These are phyloP conservation scores for Phytophthora syringae DNA, from an alignment of 352 stramenopile species.

Conservation along the genomic window DNA sequence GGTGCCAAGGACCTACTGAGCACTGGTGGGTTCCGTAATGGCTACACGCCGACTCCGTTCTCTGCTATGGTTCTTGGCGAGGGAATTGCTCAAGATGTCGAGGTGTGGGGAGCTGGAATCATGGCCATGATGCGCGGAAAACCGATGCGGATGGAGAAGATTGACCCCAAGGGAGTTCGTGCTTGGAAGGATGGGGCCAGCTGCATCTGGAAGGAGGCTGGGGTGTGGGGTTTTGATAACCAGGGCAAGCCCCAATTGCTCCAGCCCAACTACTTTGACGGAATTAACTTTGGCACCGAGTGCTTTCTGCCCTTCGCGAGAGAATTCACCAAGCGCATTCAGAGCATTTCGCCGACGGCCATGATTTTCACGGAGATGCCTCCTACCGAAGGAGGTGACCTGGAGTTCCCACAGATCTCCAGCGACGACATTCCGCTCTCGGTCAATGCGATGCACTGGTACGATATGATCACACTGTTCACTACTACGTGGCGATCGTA, in stretches of 20 bases:
- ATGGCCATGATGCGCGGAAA: constrained; percentile 62
- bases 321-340: constrained; percentile 59
- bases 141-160: constrained; percentile 37
- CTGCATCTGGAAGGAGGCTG: constrained; percentile 82
- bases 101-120: constrained; percentile 67
- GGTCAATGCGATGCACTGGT: constrained; percentile 89
- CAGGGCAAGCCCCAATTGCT: constrained; percentile 51
- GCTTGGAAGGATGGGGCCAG: constrained; percentile 63
- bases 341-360: constrained; percentile 48
- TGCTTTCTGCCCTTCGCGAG: constrained; percentile 78
- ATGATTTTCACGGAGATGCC: constrained; percentile 85
- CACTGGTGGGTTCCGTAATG: constrained; percentile 61
- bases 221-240: constrained; percentile 61
- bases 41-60: constrained; percentile 65
- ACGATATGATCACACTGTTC: constrained; percentile 89
- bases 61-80: constrained; percentile 78
- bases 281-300: constrained; percentile 69
- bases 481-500: constrained; percentile 66
- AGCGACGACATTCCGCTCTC: constrained; percentile 51
- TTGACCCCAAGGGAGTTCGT: constrained; percentile 56
- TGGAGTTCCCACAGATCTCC: constrained; percentile 66
- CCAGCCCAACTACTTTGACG: constrained; percentile 65
- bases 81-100: constrained; percentile 59
- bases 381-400: constrained; percentile 62
- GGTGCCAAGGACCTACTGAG: constrained; percentile 54